phyloP scores from a whole-genome alignment of 2,329 filamentous ascomycete genomes.

The Clonostachys rosea region DNA sequence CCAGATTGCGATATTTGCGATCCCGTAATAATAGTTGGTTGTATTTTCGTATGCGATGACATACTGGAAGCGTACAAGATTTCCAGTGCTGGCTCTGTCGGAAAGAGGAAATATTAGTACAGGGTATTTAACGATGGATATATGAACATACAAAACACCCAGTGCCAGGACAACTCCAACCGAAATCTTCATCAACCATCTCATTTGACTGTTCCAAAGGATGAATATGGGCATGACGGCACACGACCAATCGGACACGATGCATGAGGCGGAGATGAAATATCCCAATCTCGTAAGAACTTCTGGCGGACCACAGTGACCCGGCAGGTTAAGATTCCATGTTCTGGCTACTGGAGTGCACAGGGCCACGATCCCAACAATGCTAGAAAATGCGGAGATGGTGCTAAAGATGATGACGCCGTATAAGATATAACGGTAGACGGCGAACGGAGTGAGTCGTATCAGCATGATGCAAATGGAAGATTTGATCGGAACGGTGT shows the following conservation, averaged over 20 bases:
- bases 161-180: slow-evolving; percentile 2
- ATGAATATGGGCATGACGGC: slow-evolving; percentile 20
- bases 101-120: slow-evolving; percentile 4
- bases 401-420: too few species aligned
- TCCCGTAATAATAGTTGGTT: background rate
- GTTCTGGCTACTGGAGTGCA: too few species aligned
- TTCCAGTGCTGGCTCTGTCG: slow-evolving; percentile 2
- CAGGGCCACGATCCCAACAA: too few species aligned
- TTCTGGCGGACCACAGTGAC: too few species aligned
- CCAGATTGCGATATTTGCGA: slow-evolving; percentile 4
- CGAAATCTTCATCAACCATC: slow-evolving; percentile 9
- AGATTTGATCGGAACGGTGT: too few species aligned
- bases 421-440: too few species aligned
- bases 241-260: slow-evolving; percentile 11
- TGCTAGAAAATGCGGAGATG: too few species aligned
- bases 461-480: too few species aligned
- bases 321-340: too few species aligned
- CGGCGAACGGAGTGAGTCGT: too few species aligned
- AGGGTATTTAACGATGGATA: slow-evolving; percentile 1
- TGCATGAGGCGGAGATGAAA: slow-evolving; percentile 17
- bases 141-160: slow-evolving; percentile 4
- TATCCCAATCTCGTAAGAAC: slow-evolving; percentile 16
- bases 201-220: slow-evolving; percentile 16
- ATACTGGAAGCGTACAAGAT: background rate
- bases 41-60: background rate